Evolutionary conservation across 2,329 filamentous ascomycete species (phyloP).

Genomic region (Chrysoporthe austroafricana): DNA sequence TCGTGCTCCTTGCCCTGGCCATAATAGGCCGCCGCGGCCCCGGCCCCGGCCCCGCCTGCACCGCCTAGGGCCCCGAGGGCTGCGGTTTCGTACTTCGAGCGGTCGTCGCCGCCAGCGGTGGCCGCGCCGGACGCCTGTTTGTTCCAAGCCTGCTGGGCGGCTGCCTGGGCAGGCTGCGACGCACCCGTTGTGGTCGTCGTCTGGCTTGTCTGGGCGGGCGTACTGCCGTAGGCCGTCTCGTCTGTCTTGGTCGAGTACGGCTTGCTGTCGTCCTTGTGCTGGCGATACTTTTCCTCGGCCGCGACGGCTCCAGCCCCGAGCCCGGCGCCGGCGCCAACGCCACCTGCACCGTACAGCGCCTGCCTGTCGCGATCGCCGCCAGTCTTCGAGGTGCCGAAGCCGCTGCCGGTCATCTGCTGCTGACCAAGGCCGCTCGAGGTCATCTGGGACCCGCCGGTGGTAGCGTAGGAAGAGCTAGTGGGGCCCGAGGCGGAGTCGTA

Average conservation of each 20-base stretch:
- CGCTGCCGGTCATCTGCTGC: slow-evolving; percentile 16
- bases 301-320: slow-evolving; percentile 22
- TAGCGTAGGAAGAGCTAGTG: not conserved
- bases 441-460: not conserved
- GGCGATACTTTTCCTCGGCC: slow-evolving; percentile 19
- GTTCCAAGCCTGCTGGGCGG: slow-evolving; percentile 21
- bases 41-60: slow-evolving; percentile 1
- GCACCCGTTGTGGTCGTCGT: not conserved
- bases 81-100: not conserved
- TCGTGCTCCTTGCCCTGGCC: slow-evolving; percentile 23
- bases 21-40: slow-evolving; percentile 16
- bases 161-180: slow-evolving; percentile 15
- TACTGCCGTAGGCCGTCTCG: too few relatives aligned
- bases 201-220: not conserved
- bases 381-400: slow-evolving; percentile 18
- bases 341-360: slow-evolving; percentile 7
- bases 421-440: not conserved
- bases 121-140: not conserved
- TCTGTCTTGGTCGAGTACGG: not conserved
- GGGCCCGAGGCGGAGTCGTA: not conserved
- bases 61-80: slow-evolving; percentile 5
- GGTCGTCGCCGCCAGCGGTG: not conserved
- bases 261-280: slow-evolving; percentile 21
- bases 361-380: slow-evolving; percentile 16
- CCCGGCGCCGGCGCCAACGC: not conserved